Evolutionary conservation across 768 basidiomycete genomes (phyloP).

Genomic region (Agaricus subrufescens): DNA sequence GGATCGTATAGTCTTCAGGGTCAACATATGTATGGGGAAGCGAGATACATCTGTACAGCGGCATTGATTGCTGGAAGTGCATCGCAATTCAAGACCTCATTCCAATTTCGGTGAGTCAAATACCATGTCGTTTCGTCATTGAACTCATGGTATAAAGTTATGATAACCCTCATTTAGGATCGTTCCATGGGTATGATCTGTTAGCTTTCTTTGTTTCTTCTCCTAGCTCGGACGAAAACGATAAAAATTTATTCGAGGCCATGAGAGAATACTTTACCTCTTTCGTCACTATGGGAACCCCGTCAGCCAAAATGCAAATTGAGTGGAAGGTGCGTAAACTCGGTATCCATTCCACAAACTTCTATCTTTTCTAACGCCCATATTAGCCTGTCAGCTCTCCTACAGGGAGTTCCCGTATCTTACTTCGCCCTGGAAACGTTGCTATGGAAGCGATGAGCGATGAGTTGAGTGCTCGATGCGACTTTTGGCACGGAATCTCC

Average conservation of each 20-base stretch:
- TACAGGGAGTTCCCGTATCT: no score
- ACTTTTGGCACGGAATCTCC: no score
- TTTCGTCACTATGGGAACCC: conserved; percentile 27
- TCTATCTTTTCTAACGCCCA: not conserved
- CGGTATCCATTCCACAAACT: no score
- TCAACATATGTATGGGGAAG: conserved; percentile 43
- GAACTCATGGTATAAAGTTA: conserved; percentile 19
- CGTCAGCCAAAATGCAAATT: no score
- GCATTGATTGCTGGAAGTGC: conserved; percentile 27
- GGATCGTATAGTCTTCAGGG: conserved; percentile 33
- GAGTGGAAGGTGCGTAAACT: no score
- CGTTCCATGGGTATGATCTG: conserved; percentile 32
- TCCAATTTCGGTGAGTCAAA: conserved; percentile 31
- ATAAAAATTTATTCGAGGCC: conserved; percentile 25
- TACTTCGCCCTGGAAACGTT: no score
- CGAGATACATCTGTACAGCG: conserved; percentile 39
- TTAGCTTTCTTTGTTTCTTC: conserved; percentile 30
- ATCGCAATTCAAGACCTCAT: conserved; percentile 15
- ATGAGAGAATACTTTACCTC: conserved; percentile 38
- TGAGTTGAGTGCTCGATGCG: no score
- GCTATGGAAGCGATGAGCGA: no score
- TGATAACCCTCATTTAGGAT: conserved; percentile 35
- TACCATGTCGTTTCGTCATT: not conserved
- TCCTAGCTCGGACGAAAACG: conserved; percentile 19
- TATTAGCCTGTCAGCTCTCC: no score